Conservation (phyloP, 805 yeast genomes). For the Wickerhamomyces tratensis region DNA sequence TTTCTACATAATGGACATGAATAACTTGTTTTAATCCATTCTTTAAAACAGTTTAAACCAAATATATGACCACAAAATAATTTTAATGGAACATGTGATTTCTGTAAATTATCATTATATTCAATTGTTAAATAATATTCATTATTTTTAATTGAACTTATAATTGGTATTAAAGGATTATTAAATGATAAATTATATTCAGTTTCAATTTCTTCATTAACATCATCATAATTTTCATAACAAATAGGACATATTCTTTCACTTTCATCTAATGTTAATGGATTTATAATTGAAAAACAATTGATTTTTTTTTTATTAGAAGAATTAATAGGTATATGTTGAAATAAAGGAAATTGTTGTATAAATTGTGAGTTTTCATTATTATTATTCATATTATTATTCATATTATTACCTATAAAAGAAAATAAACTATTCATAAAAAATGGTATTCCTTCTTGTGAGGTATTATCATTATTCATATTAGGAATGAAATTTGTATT, state of each 20-base stretch:
- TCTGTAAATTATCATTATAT: conserved; percentile 1
- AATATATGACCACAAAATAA: conserved; percentile 84
- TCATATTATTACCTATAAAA: no score
- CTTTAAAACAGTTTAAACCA: conserved; percentile 71
- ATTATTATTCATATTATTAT: no score
- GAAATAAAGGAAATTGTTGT: no score
- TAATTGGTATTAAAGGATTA: conserved; percentile 10
- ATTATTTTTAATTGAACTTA: conserved; percentile 6
- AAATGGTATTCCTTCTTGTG: no score
- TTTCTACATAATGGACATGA: conserved; percentile 73
- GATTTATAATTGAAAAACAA: conserved; percentile 1
- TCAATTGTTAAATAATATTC: conserved; percentile 2
- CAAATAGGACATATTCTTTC: conserved; percentile 13
- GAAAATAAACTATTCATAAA: no score
- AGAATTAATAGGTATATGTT: not conserved
- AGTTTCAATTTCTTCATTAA: conserved; percentile 1
- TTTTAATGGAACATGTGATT: conserved; percentile 51
- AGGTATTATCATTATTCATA: no score
- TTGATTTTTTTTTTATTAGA: conserved; percentile 8
- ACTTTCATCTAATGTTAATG: conserved; percentile 1
- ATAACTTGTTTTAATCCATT: conserved; percentile 68
- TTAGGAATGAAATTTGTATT: no score
- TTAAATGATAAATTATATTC: conserved; percentile 1
- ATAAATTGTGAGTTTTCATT: no score
- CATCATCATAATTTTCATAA: conserved; percentile 11